Percentiles rank a stretch among this genome's conserved stretches.
phyloP scores from a whole-genome alignment of 1,139 yeast genomes.

The Hansenula anomala region DNA sequence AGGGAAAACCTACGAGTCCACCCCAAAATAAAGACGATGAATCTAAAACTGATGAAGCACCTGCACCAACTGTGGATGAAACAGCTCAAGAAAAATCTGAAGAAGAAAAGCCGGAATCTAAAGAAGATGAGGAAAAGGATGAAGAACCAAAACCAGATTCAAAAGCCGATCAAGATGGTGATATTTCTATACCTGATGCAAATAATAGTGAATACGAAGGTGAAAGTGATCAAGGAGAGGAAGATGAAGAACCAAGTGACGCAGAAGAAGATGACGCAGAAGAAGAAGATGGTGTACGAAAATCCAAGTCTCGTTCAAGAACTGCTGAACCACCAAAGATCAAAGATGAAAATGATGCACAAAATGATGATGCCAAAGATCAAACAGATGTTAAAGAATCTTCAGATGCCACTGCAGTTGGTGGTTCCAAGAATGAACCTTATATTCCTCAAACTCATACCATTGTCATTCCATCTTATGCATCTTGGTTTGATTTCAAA shows the following conservation, averaged over 20 bases:
- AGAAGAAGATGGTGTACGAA: constrained; percentile 4
- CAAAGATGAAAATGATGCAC: background rate
- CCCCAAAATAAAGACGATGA: no score
- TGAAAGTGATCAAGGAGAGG: constrained; percentile 7
- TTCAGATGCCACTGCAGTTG: background rate
- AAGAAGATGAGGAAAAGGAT: background rate
- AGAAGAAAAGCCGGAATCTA: background rate
- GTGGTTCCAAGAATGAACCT: constrained; percentile 11
- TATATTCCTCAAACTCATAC: constrained; percentile 69
- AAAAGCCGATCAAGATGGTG: constrained; percentile 10
- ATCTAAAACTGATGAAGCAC: no score
- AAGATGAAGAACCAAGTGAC: constrained; percentile 7
- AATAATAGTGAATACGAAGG: constrained; percentile 10
- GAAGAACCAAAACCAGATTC: background rate
- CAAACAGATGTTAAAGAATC: background rate
- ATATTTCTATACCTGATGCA: constrained; percentile 8
- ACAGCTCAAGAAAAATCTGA: background rate
- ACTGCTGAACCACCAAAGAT: constrained; percentile 1
- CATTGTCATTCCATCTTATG: constrained; percentile 88
- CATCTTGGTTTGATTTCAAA: constrained; percentile 82
- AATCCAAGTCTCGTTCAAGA: background rate
- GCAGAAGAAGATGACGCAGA: constrained; percentile 7
- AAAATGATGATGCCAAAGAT: background rate
- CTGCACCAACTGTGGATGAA: background rate
- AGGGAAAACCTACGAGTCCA: no score